Percentiles rank a stretch among this genome's conserved stretches.
Conservation (phyloP, 805 yeast genomes). For the Ogataea angusta region DNA sequence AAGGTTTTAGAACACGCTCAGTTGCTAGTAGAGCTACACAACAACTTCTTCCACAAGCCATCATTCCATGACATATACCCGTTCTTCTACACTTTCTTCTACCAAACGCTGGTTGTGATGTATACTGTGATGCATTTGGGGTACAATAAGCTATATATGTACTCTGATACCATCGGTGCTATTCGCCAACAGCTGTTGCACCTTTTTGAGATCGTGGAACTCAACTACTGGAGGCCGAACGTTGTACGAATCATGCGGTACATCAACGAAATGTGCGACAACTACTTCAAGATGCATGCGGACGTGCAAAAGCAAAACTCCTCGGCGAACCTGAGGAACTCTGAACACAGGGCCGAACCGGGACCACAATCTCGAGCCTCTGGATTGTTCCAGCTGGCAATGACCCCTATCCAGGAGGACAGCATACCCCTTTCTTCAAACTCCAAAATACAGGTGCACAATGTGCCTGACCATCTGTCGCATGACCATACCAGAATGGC, state of each 20-base stretch:
- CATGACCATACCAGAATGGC: background rate
- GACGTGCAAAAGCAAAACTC: constrained; percentile 2
- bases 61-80: constrained; percentile 41
- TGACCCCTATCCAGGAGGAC: constrained; percentile 14
- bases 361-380: background rate
- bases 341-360: background rate
- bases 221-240: constrained; percentile 29
- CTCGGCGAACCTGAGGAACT: background rate
- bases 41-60: constrained; percentile 29
- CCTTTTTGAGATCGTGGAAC: constrained; percentile 29
- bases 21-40: constrained; percentile 34
- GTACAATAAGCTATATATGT: constrained; percentile 29
- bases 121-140: constrained; percentile 47
- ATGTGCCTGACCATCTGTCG: constrained; percentile 18
- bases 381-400: constrained; percentile 9
- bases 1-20: constrained; percentile 37
- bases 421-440: constrained; percentile 10
- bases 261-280: constrained; percentile 33
- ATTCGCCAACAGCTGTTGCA: constrained; percentile 30
- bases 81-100: constrained; percentile 45
- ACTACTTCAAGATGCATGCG: constrained; percentile 23
- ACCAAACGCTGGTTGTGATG: constrained; percentile 50
- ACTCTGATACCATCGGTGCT: constrained; percentile 25
- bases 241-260: constrained; percentile 31
- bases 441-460: constrained; percentile 17